Conservation (phyloP, 441 rosid species). For the Melastoma candidum region DNA sequence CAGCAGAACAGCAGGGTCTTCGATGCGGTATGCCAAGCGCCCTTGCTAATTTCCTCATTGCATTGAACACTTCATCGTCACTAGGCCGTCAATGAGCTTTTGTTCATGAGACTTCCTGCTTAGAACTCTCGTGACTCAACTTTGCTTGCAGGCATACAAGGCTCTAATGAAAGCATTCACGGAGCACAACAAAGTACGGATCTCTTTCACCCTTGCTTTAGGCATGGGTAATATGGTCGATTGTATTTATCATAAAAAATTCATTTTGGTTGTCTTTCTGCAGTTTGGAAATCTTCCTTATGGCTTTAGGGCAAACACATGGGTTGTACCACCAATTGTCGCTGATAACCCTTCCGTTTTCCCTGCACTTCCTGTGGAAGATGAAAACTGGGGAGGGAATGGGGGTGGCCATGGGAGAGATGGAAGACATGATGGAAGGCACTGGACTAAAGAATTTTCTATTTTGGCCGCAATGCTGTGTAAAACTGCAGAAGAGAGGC, state of each 20-base stretch:
- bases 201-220: constrained; percentile 8
- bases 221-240: too few species aligned
- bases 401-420: constrained; percentile 65
- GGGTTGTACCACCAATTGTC: constrained; percentile 75
- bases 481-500: constrained; percentile 79
- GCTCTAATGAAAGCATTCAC: constrained; percentile 68
- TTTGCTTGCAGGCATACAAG: constrained; percentile 51
- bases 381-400: constrained; percentile 71
- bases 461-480: constrained; percentile 79
- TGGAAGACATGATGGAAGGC: constrained; percentile 45
- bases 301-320: constrained; percentile 71
- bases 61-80: too few species aligned
- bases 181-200: constrained; percentile 63
- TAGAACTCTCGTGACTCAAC: neutral
- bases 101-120: neutral
- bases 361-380: constrained; percentile 64
- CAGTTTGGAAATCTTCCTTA: constrained; percentile 87
- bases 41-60: neutral
- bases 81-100: neutral
- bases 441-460: constrained; percentile 66
- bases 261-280: neutral
- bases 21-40: constrained; percentile 40
- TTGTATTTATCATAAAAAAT: neutral
- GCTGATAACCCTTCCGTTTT: constrained; percentile 52
- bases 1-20: constrained; percentile 63